Evolutionary conservation across 177 flowering plant species (phyloP).

Genomic region (Telopea speciosissima): DNA sequence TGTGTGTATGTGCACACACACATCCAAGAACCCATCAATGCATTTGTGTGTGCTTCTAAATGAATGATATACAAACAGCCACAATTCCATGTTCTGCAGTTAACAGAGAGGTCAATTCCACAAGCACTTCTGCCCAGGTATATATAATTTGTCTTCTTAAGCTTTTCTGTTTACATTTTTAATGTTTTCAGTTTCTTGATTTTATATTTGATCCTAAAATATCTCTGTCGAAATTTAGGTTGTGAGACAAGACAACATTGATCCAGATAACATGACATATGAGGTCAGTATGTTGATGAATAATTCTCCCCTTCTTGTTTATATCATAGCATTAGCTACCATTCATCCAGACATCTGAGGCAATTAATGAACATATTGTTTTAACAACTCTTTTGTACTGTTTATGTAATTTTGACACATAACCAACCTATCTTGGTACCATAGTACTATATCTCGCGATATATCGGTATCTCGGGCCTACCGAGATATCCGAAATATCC

Average conservation of each 20-base stretch:
- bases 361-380: background rate
- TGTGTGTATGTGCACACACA: too few relatives aligned
- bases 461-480: too few relatives aligned
- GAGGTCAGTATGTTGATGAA: constrained; percentile 27
- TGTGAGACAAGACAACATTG: constrained; percentile 29
- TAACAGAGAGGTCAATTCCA: constrained; percentile 16
- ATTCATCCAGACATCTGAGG: background rate
- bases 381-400: background rate
- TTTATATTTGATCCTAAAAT: background rate
- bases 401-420: background rate
- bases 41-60: too few relatives aligned
- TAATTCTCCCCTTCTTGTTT: background rate
- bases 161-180: background rate
- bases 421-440: too few relatives aligned
- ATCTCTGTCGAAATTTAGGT: constrained; percentile 23
- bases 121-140: constrained; percentile 17
- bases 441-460: too few relatives aligned
- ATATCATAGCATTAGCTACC: background rate
- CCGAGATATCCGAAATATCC: too few relatives aligned
- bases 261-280: constrained; percentile 44
- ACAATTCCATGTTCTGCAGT: constrained; percentile 11
- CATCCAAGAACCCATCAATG: too few relatives aligned
- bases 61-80: background rate
- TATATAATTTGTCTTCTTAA: background rate
- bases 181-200: background rate